These are phyloP conservation scores for Amauroascus verrucosus DNA, from an alignment of 2,329 filamentous ascomycete species.

Conservation along the genomic window DNA sequence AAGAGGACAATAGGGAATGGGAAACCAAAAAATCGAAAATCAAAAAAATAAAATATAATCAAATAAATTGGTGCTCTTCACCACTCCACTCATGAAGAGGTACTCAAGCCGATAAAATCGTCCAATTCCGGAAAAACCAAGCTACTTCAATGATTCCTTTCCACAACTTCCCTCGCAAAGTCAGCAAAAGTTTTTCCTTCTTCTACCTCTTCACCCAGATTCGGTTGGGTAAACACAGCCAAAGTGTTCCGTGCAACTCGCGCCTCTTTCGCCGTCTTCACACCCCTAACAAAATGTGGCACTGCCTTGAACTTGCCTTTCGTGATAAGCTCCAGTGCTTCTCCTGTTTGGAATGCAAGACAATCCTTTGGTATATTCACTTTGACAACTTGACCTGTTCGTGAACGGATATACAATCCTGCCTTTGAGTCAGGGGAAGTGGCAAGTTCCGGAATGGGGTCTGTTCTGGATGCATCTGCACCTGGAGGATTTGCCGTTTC, in stretches of 20 bases:
- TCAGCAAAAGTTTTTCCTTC: conserved; percentile 63
- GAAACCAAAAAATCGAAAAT: no score
- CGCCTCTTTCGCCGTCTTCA: conserved; percentile 45
- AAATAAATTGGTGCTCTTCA: no score
- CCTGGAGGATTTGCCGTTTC: conserved; percentile 43
- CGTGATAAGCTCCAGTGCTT: conserved; percentile 83
- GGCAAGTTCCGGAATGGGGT: conserved; percentile 55
- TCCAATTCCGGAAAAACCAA: not conserved
- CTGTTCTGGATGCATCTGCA: conserved; percentile 28
- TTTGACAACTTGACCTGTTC: conserved; percentile 72
- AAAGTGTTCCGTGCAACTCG: conserved; percentile 71
- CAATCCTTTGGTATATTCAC: conserved; percentile 84
- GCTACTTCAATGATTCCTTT: conserved; percentile 51
- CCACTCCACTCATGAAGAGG: no score
- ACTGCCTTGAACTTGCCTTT: conserved; percentile 86
- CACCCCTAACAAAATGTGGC: conserved; percentile 85
- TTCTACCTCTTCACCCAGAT: conserved; percentile 61
- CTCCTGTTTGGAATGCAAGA: conserved; percentile 91
- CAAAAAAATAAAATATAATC: no score
- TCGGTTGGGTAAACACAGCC: conserved; percentile 95
- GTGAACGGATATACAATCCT: conserved; percentile 88
- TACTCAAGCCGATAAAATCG: no score
- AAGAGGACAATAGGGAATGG: no score
- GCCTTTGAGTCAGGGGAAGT: conserved; percentile 71
- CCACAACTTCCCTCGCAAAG: conserved; percentile 71